Evolutionary conservation across 116 monocot species (phyloP).

Genomic region (Cymodocea nodosa): DNA sequence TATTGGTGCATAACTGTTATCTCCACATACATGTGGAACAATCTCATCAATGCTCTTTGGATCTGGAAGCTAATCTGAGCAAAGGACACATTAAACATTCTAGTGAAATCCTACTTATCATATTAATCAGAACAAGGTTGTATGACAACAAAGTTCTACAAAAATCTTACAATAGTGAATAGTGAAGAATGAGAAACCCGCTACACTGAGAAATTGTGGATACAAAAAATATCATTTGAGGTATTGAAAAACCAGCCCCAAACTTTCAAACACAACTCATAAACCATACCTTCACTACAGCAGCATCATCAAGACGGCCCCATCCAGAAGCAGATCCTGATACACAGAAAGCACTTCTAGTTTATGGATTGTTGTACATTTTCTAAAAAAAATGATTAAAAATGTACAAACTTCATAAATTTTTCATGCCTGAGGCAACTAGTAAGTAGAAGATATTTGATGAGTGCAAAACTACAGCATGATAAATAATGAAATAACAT

Average conservation of each 20-base stretch:
- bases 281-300: constrained; percentile 87
- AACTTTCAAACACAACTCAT: neutral
- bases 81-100: too few species aligned
- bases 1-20: too few species aligned
- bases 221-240: neutral
- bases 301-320: constrained; percentile 96
- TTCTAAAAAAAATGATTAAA: neutral
- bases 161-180: too few species aligned
- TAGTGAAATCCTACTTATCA: too few species aligned
- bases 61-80: too few species aligned
- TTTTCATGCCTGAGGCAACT: neutral
- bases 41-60: too few species aligned
- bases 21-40: too few species aligned
- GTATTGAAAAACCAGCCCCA: neutral
- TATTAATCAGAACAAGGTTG: too few species aligned
- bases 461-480: neutral
- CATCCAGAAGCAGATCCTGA: constrained; percentile 94
- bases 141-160: too few species aligned
- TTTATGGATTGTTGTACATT: neutral
- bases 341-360: neutral
- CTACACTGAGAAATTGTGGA: too few species aligned
- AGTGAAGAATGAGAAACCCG: too few species aligned
- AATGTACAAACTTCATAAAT: neutral
- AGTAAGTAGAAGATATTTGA: neutral
- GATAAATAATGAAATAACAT: neutral